Percentiles rank a stretch among this genome's conserved stretches.
These are phyloP conservation scores for Hypomontagnella monticulosa DNA, from an alignment of 495 filamentous ascomycete genomes.

Conservation along the genomic window DNA sequence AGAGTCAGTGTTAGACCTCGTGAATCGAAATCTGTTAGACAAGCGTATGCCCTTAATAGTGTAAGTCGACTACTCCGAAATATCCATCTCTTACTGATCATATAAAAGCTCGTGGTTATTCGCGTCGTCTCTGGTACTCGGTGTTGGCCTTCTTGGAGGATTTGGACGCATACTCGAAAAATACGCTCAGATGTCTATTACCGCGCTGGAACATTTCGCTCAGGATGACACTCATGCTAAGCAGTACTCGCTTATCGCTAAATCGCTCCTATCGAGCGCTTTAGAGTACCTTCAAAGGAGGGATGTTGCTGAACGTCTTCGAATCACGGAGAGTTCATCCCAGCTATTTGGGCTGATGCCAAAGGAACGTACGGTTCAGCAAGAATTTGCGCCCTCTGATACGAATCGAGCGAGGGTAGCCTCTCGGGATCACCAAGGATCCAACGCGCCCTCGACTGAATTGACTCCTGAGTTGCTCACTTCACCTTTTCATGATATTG, in stretches of 20 bases:
- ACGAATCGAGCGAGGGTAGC: not conserved
- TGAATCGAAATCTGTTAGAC: slow-evolving; percentile 45
- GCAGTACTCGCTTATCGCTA: slow-evolving; percentile 58
- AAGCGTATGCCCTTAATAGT: slow-evolving; percentile 54
- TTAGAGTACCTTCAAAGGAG: slow-evolving; percentile 50
- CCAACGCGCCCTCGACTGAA: slow-evolving; percentile 2
- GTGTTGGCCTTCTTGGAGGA: slow-evolving; percentile 53
- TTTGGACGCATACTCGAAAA: slow-evolving; percentile 59
- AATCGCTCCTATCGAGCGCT: slow-evolving; percentile 53
- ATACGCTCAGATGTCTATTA: slow-evolving; percentile 51
- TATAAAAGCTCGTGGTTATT: slow-evolving; percentile 55
- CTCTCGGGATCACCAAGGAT: not conserved
- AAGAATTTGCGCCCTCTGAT: not conserved
- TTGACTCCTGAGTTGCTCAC: slow-evolving; percentile 5
- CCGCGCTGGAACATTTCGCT: slow-evolving; percentile 55
- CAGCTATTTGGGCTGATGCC: slow-evolving; percentile 56
- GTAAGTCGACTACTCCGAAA: slow-evolving; percentile 41
- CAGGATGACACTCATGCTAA: slow-evolving; percentile 52
- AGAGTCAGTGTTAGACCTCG: slow-evolving; percentile 49
- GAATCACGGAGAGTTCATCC: slow-evolving; percentile 54
- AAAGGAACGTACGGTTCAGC: slow-evolving; percentile 8
- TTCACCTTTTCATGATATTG: slow-evolving; percentile 41
- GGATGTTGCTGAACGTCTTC: slow-evolving; percentile 51
- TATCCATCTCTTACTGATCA: not conserved
- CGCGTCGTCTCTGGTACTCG: slow-evolving; percentile 57